A percentile compares a stretch with the other conserved stretches of the same genome.
Conservation (phyloP, 2,329 filamentous ascomycete genomes). For the Coniella lustricola region DNA sequence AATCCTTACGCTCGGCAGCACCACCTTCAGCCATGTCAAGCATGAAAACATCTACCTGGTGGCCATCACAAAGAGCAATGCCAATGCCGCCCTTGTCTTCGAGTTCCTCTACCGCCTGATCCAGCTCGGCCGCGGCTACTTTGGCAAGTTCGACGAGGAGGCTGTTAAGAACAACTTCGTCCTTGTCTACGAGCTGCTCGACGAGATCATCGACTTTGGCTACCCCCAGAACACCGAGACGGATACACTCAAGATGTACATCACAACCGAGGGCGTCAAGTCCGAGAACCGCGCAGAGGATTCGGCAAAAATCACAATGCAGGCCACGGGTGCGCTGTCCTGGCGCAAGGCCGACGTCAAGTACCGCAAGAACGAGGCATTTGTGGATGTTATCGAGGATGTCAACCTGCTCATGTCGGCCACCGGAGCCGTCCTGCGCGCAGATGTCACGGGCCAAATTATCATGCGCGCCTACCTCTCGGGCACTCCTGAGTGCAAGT, state of each 20-base stretch:
- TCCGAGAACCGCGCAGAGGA: slow-evolving; percentile 81
- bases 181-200: slow-evolving; percentile 91
- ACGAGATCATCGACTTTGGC: slow-evolving; percentile 98
- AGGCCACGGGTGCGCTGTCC: slow-evolving; percentile 91
- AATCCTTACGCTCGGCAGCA: slow-evolving; percentile 93
- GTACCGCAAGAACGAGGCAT: slow-evolving; percentile 98
- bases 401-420: slow-evolving; percentile 99
- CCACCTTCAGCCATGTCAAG: slow-evolving; percentile 98
- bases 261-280: slow-evolving; percentile 97
- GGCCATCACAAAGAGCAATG: slow-evolving; percentile 97
- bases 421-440: slow-evolving; percentile 85
- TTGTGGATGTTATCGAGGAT: slow-evolving; percentile 98
- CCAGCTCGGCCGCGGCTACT: slow-evolving; percentile 86
- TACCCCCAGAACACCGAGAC: slow-evolving; percentile 99
- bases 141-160: slow-evolving; percentile 98
- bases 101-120: slow-evolving; percentile 95
- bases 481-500: slow-evolving; percentile 97
- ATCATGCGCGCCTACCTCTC: slow-evolving; percentile 97
- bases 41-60: slow-evolving; percentile 99
- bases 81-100: slow-evolving; percentile 95
- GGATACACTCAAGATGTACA: slow-evolving; percentile 99
- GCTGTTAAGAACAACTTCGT: slow-evolving; percentile 99
- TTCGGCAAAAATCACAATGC: slow-evolving; percentile 97
- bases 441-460: slow-evolving; percentile 95
- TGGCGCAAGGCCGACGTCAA: slow-evolving; percentile 98